These are phyloP conservation scores for Malus domestica DNA, from an alignment of 306 rosid genomes.

Conservation along the genomic window ASM211411v1 NC_041791.1:25171501-25172000, in stretches of 20 bases:
- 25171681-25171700: conserved; percentile 99
- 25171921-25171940: conserved; percentile 88
- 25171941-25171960: conserved; percentile 65
- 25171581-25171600: conserved; percentile 21
- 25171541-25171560: conserved; percentile 49
- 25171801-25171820: conserved; percentile 84
- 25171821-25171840: conserved; percentile 60
- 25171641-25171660: conserved; percentile 31
- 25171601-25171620: conserved; percentile 34
- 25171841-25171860: conserved; percentile 93
- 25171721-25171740: conserved; percentile 78
- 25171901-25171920: conserved; percentile 83
- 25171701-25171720: conserved; percentile 89
- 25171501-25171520: conserved; percentile 18
- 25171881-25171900: conserved; percentile 80
- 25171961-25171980: conserved; percentile 32
- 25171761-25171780: conserved; percentile 95
- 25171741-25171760: conserved; percentile 83
- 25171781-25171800: conserved; percentile 97
- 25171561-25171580: conserved; percentile 51
- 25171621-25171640: conserved; percentile 19
- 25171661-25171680: conserved; percentile 78
- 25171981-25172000: conserved; percentile 64
- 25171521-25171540: conserved; percentile 29
- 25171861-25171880: conserved; percentile 75